Evolutionary conservation across 176 grass and related monocot species (phyloP), one percentile per base, ranked within the genome.

Genomic region (Ampelocalamus luodianensis): DNA sequence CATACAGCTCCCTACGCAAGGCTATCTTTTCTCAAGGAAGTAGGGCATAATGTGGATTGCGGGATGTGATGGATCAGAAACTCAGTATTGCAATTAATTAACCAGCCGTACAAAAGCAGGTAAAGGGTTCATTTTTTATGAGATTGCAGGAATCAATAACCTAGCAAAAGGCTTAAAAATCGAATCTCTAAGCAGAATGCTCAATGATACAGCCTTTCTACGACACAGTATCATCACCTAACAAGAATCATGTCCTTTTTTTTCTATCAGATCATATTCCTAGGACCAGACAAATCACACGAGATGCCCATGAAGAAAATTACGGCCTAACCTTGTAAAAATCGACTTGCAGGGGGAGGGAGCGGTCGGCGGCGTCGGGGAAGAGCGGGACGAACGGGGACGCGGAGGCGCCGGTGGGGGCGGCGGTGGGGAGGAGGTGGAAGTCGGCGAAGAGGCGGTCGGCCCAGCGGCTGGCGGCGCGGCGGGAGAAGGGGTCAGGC

Each of bases 361-460:
- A 79, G 67, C 82, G 93, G 39, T 93, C 91, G 67, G 87, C 72
- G 38, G 89, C 42, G 58, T 78, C 85, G 36, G 93, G 74, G n/a
- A 98, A 80, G 27, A 93, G 82, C 51, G 95, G 82, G 75, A 95
- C 82, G 79, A 92, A 74, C 27, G 89, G 54, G 10, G 83, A 53
- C 8, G 71, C 61, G 43, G 88, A 73, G 44, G 73, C 45, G 39
- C 29, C 22, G 77, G 85, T 83, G 69, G 85, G 42, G 23, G 86
- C 44, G 44, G 94, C 39, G 66, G 82, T 1, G 53, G 93, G 85
- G 80, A 91, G 85, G 36, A 91, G 85, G 83, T 98, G 86, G 88
- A 98, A 96, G 82, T 98, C 93, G 16, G 89, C 86, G 85, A 95
- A 87, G 68, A 98, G 93, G 86, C 95, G 92, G 84, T 98, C 91